phyloP scores from a whole-genome alignment of 441 rosid genomes.

The Macaranga tanarius region DNA sequence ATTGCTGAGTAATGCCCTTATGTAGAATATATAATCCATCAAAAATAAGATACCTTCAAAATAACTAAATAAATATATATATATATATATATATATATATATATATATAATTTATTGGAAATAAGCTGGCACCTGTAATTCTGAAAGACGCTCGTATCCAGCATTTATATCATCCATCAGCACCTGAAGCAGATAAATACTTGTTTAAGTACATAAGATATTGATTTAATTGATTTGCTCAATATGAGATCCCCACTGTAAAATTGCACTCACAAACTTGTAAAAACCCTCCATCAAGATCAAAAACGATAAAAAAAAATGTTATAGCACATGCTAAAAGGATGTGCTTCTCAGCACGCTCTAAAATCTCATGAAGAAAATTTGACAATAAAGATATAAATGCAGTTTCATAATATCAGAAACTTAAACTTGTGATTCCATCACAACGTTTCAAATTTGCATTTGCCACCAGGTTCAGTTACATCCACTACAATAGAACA shows the following conservation, averaged over 20 bases:
- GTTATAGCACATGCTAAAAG: not conserved
- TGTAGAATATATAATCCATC: not conserved
- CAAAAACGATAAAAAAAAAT: not conserved
- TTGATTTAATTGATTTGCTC: not conserved
- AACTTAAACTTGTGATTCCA: not conserved
- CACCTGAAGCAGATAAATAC: constrained; percentile 49
- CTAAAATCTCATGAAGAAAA: not conserved
- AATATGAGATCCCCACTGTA: not conserved
- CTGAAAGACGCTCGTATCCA: constrained; percentile 90
- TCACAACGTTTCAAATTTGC: not conserved
- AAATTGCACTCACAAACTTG: not conserved
- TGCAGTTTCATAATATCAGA: not conserved
- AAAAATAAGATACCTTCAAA: not conserved
- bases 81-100: no score
- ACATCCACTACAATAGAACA: not conserved
- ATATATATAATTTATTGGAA: constrained; percentile 1
- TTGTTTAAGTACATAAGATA: constrained; percentile 21
- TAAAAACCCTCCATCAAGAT: not conserved
- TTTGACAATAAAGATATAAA: not conserved
- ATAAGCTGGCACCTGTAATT: constrained; percentile 56
- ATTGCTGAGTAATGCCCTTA: not conserved
- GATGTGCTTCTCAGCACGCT: not conserved
- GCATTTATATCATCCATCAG: constrained; percentile 86
- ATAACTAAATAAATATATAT: not conserved
- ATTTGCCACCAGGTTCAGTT: not conserved